phyloP scores from a whole-genome alignment of 176 grass and related monocot species.

The Rhynchospora pubera region DNA sequence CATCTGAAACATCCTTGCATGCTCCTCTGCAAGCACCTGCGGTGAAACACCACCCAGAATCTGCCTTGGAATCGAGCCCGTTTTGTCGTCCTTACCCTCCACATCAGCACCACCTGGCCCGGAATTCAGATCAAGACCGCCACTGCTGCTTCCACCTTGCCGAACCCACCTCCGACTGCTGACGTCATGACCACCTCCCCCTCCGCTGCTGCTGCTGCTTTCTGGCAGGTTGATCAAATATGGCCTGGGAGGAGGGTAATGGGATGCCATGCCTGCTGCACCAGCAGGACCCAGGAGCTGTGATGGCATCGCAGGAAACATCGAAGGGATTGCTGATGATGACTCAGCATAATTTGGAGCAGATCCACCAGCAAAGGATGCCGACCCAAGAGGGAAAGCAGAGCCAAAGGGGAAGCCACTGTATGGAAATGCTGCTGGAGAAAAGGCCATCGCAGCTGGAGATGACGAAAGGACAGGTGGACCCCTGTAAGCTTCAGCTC shows the following conservation, averaged over 20 bases:
- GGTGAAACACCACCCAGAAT: conserved; percentile 41
- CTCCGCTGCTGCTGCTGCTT: conserved; percentile 44
- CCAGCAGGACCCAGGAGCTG: conserved; percentile 41
- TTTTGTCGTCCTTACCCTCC: conserved; percentile 51
- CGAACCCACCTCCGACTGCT: conserved; percentile 50
- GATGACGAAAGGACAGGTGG: conserved; percentile 52
- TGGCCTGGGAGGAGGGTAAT: conserved; percentile 38
- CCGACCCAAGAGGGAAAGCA: conserved; percentile 42
- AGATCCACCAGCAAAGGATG: conserved; percentile 26
- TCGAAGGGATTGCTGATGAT: conserved; percentile 25
- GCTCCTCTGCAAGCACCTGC: conserved; percentile 44
- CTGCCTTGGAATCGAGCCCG: conserved; percentile 37
- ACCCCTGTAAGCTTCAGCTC: conserved; percentile 31
- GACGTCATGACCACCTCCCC: conserved; percentile 39
- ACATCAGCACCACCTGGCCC: conserved; percentile 53
- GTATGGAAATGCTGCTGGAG: conserved; percentile 53
- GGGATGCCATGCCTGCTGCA: conserved; percentile 28
- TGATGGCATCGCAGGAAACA: conserved; percentile 38
- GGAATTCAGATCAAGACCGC: conserved; percentile 65
- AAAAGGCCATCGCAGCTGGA: conserved; percentile 39
- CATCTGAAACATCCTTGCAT: conserved; percentile 49
- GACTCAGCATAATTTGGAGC: conserved; percentile 37
- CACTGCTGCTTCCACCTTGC: conserved; percentile 23
- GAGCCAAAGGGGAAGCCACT: conserved; percentile 50
- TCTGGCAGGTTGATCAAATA: conserved; percentile 71